Percentiles rank a stretch among this genome's conserved stretches.
phyloP scores from a whole-genome alignment of 345 rosid species.

The Eucalyptus paniculata region DNA sequence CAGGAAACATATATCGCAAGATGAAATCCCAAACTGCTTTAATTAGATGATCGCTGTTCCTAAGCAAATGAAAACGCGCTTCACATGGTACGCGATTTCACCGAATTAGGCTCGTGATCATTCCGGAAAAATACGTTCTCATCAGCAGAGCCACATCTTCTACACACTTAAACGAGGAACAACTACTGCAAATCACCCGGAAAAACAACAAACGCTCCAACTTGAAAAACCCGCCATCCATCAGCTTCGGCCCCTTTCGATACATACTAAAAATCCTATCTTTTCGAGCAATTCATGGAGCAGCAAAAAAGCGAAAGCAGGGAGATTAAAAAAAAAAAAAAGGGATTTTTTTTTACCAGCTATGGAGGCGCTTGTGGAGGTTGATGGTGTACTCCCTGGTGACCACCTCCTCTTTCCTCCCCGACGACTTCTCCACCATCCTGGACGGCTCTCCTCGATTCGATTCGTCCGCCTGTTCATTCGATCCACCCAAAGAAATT shows the following conservation, averaged over 20 bases:
- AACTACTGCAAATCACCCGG: neutral
- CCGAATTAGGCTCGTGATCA: neutral
- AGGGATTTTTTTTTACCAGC: neutral
- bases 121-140: neutral
- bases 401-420: constrained; percentile 26
- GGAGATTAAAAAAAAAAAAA: neutral
- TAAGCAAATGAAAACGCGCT: neutral
- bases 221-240: neutral
- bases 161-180: neutral
- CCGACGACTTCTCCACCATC: constrained; percentile 14
- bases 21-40: neutral
- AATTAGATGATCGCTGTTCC: neutral
- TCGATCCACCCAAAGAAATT: too few relatives aligned
- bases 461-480: neutral
- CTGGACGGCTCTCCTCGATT: neutral
- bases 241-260: neutral
- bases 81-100: neutral
- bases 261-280: neutral
- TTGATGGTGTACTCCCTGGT: constrained; percentile 26
- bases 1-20: neutral
- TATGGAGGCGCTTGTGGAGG: constrained; percentile 30
- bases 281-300: neutral
- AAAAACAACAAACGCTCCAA: neutral
- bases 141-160: neutral
- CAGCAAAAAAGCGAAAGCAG: neutral